phyloP scores from a whole-genome alignment of 352 stramenopile genomes.

The Plasmopara muralis region DNA sequence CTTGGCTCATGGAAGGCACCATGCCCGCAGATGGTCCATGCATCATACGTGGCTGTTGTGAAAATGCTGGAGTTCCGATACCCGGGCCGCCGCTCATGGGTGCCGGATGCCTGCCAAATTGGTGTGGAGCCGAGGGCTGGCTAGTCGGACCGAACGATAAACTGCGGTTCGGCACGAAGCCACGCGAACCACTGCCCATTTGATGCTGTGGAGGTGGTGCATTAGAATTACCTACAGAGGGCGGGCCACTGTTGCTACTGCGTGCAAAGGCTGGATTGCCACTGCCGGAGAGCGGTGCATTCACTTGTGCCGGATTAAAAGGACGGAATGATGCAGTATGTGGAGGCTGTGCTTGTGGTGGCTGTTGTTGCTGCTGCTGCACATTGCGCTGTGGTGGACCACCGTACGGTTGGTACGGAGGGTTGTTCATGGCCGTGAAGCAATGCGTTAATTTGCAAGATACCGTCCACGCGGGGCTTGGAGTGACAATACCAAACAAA shows the following conservation, averaged over 20 bases:
- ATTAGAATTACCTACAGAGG: slow-evolving; percentile 16
- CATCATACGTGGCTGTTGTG: slow-evolving; percentile 21
- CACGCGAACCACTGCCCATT: slow-evolving; percentile 17
- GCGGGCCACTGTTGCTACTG: slow-evolving; percentile 17
- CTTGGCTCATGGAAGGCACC: slow-evolving; percentile 23
- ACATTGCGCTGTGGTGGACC: slow-evolving; percentile 30
- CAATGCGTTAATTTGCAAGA: background rate
- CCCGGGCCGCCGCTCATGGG: slow-evolving; percentile 29
- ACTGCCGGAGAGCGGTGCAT: slow-evolving; percentile 31
- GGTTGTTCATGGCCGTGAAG: slow-evolving; percentile 26
- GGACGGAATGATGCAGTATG: slow-evolving; percentile 43
- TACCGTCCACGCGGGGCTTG: background rate
- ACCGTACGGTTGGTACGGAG: slow-evolving; percentile 56
- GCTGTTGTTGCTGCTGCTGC: slow-evolving; percentile 6
- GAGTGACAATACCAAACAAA: too few relatives aligned
- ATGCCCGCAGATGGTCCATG: slow-evolving; percentile 14
- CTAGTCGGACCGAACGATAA: slow-evolving; percentile 28
- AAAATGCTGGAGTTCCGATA: slow-evolving; percentile 11
- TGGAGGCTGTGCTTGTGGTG: slow-evolving; percentile 23
- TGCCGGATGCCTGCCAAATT: slow-evolving; percentile 14
- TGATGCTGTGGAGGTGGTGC: slow-evolving; percentile 16
- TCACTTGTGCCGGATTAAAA: slow-evolving; percentile 54
- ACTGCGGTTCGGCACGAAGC: slow-evolving; percentile 25
- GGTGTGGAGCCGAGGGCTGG: slow-evolving; percentile 24
- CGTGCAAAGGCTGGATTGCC: slow-evolving; percentile 17